These are phyloP conservation scores for Yarrowia sp. DNA, from an alignment of 805 yeast genomes.

Conservation along the genomic window DNA sequence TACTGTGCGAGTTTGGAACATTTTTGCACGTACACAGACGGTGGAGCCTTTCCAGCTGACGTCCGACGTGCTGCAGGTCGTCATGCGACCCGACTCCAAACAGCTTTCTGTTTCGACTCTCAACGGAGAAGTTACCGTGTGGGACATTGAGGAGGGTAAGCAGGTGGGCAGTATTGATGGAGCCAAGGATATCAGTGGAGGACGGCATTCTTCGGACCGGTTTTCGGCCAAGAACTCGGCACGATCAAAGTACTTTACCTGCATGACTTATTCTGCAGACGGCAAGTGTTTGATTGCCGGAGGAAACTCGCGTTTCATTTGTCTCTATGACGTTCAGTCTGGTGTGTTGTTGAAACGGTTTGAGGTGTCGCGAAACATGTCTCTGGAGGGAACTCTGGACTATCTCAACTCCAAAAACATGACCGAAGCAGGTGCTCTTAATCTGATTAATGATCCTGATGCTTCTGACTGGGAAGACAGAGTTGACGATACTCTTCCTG, in stretches of 20 bases:
- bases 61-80: conserved; percentile 77
- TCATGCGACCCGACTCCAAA: conserved; percentile 91
- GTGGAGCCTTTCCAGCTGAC: conserved; percentile 87
- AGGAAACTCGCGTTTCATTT: conserved; percentile 86
- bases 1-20: conserved; percentile 88
- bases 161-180: conserved; percentile 85
- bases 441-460: conserved; percentile 76
- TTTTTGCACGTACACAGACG: conserved; percentile 79
- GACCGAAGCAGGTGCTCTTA: conserved; percentile 85
- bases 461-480: conserved; percentile 81
- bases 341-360: conserved; percentile 82
- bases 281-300: conserved; percentile 87
- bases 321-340: conserved; percentile 84
- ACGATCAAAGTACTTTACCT: conserved; percentile 77
- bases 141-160: conserved; percentile 76
- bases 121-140: conserved; percentile 81
- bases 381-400: conserved; percentile 80
- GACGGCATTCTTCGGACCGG: conserved; percentile 77
- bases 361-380: conserved; percentile 84
- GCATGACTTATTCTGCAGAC: conserved; percentile 82
- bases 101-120: conserved; percentile 83
- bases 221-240: conserved; percentile 77
- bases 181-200: conserved; percentile 77
- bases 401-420: conserved; percentile 73
- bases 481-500: conserved; percentile 73